A percentile compares a stretch with the other conserved stretches of the same genome.
Evolutionary conservation across 257 asterid genomes (phyloP).

Genomic region (Fraxinus cuspidata): DNA sequence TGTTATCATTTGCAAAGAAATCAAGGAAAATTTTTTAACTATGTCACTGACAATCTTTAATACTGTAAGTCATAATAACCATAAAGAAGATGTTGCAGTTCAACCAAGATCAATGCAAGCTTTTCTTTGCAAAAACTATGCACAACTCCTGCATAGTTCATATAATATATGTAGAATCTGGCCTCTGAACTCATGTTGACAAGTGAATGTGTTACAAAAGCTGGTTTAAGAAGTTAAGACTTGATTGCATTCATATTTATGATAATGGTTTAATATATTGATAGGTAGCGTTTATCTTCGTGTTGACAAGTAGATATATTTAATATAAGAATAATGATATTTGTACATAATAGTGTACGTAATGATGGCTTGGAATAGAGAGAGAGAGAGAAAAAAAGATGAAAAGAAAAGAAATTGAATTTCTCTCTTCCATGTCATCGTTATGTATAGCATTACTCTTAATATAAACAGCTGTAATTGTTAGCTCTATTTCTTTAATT

Average conservation of each 20-base stretch:
- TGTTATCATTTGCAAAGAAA: background rate
- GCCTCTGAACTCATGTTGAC: background rate
- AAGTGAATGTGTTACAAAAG: background rate
- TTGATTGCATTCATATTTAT: background rate
- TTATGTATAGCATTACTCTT: too few relatives aligned
- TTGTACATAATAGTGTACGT: too few relatives aligned
- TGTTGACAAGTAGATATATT: background rate
- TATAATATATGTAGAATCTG: background rate
- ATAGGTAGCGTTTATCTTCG: background rate
- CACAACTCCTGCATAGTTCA: background rate
- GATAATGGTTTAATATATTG: background rate
- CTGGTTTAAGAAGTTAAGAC: background rate
- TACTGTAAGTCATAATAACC: background rate
- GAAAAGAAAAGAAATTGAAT: too few relatives aligned
- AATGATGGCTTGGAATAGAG: too few relatives aligned
- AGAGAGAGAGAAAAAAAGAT: too few relatives aligned
- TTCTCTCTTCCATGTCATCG: too few relatives aligned
- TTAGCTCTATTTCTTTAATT: background rate
- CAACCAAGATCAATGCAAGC: background rate
- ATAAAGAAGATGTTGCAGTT: background rate
- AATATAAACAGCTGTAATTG: background rate
- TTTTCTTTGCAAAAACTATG: background rate
- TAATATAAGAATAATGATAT: too few relatives aligned
- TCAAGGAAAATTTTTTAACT: background rate
- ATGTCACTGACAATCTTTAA: background rate